A percentile compares a stretch with the other conserved stretches of the same genome.
phyloP scores from a whole-genome alignment of 768 basidiomycete species.

The Boletellus sp. region DNA sequence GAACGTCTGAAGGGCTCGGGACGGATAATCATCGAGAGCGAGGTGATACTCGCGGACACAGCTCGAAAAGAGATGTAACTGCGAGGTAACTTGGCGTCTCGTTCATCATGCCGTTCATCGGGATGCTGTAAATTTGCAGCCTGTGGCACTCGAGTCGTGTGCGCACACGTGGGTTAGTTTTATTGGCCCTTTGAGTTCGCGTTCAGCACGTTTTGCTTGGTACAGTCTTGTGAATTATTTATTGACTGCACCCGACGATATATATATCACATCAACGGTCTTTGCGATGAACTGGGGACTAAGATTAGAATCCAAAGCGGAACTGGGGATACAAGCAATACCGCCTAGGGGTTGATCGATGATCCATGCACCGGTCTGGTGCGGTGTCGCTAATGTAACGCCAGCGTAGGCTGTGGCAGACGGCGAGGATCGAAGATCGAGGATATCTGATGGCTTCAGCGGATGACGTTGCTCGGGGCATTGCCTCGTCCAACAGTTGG shows the following conservation, averaged over 20 bases:
- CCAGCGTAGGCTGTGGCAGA: background rate
- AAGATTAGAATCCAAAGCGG: background rate
- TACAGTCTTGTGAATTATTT: background rate
- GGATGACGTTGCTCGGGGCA: background rate
- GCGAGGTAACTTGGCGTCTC: background rate
- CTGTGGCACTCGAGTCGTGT: background rate
- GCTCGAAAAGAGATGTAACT: conserved; percentile 11
- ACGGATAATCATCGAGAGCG: conserved; percentile 53
- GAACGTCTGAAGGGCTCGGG: conserved; percentile 60
- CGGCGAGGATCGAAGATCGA: background rate
- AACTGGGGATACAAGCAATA: background rate
- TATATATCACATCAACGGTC: background rate
- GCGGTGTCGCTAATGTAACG: background rate
- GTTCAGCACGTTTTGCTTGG: background rate
- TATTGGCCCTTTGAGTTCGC: background rate
- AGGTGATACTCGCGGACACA: conserved; percentile 28
- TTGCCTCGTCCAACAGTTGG: conserved; percentile 1
- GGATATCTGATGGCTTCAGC: background rate
- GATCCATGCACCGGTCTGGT: background rate
- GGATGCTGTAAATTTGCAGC: background rate
- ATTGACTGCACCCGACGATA: background rate
- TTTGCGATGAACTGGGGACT: background rate
- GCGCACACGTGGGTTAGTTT: no score
- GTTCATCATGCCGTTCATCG: background rate
- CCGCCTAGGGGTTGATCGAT: background rate